A percentile compares a stretch with the other conserved stretches of the same genome.
These are phyloP conservation scores for Scedosporium boydii DNA, from an alignment of 2,329 filamentous ascomycete species.

Conservation along the genomic window DNA sequence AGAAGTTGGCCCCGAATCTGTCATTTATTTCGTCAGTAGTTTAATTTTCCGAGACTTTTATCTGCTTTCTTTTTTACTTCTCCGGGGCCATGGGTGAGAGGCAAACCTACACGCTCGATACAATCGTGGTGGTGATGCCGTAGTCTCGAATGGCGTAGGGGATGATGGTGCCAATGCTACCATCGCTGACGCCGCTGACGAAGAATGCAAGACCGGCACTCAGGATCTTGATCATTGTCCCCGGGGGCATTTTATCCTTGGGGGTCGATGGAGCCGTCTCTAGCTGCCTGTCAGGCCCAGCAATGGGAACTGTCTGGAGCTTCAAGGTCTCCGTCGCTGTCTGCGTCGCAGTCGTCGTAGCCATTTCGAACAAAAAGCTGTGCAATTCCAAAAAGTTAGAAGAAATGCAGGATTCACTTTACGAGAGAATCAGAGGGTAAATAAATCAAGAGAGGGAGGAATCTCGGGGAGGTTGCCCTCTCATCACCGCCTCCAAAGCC, in stretches of 20 bases:
- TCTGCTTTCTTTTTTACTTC: not conserved
- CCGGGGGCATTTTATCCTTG: constrained; percentile 11
- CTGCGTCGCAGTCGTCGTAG: constrained; percentile 1
- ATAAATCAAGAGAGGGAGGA: not conserved
- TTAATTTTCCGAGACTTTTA: not conserved
- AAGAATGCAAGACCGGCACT: constrained; percentile 55
- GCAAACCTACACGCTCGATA: constrained; percentile 35
- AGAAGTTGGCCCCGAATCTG: constrained; percentile 46
- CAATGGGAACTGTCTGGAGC: not conserved
- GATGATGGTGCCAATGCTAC: constrained; percentile 51
- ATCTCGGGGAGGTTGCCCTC: not conserved
- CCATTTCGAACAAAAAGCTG: not conserved
- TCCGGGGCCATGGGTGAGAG: not conserved
- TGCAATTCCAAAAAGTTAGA: not conserved
- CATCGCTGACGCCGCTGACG: constrained; percentile 56
- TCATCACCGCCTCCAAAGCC: no score
- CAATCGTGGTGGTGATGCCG: constrained; percentile 38
- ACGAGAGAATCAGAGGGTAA: not conserved
- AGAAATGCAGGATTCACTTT: not conserved
- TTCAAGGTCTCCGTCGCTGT: not conserved
- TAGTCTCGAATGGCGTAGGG: constrained; percentile 53
- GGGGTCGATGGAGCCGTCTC: not conserved
- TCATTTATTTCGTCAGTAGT: not conserved
- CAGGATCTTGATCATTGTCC: constrained; percentile 35
- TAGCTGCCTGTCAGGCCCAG: not conserved